Percentiles rank a stretch among this genome's conserved stretches.
Conservation (phyloP, 1,284 basidiomycete species). For the Cryptococcus sp. region DNA sequence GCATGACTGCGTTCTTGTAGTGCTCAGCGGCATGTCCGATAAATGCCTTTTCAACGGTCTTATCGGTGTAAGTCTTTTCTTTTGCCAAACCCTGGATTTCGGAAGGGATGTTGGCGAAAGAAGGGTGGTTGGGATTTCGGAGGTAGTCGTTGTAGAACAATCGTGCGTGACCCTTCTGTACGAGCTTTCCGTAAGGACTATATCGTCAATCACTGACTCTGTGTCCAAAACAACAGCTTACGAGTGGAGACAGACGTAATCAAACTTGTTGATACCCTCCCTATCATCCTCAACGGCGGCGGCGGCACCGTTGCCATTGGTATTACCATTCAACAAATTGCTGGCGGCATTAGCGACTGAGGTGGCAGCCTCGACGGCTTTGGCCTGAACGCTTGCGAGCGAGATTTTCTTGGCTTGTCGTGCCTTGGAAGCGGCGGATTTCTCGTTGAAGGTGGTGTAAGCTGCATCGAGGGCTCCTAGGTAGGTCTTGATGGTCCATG, state of each 20-base stretch:
- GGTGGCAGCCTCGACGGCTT: conserved; percentile 22
- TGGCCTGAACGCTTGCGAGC: conserved; percentile 26
- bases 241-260: conserved; percentile 88
- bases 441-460: conserved; percentile 81
- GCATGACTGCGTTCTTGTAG: conserved; percentile 68
- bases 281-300: conserved; percentile 51
- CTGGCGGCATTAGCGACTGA: conserved; percentile 22
- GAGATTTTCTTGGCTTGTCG: conserved; percentile 44
- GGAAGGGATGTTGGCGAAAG: conserved; percentile 71
- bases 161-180: conserved; percentile 95
- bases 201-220: conserved; percentile 1
- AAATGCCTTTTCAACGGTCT: conserved; percentile 92
- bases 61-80: conserved; percentile 78
- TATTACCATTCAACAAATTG: conserved; percentile 32
- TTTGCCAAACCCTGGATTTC: conserved; percentile 63
- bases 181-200: conserved; percentile 92
- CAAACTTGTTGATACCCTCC: conserved; percentile 68
- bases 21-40: conserved; percentile 65
- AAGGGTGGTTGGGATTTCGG: conserved; percentile 65
- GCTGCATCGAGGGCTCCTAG: conserved; percentile 88
- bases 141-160: conserved; percentile 74
- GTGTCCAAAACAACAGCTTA: conserved; percentile 11
- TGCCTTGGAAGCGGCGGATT: conserved; percentile 60
- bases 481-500: conserved; percentile 93
- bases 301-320: conserved; percentile 28